Conservation (phyloP, 2,329 filamentous ascomycete genomes). For the Xylogone sp. region DNA sequence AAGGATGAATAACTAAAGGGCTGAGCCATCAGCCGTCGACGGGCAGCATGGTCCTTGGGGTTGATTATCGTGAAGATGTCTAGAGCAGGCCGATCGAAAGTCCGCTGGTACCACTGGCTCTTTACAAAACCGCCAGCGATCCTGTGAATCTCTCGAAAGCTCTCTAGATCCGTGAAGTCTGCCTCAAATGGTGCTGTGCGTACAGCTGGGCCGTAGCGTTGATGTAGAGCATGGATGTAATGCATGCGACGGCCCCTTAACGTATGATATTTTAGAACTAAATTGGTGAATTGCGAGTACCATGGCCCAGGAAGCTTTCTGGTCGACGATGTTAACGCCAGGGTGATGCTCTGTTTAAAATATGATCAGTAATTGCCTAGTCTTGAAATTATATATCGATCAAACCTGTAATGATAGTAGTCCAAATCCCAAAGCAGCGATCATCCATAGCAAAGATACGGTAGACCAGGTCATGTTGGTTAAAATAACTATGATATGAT, state of each 20-base stretch:
- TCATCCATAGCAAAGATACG: no score
- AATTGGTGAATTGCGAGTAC: constrained; percentile 3
- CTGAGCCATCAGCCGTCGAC: background rate
- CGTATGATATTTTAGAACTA: background rate
- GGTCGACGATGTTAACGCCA: no score
- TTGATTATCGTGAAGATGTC: background rate
- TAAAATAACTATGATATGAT: no score
- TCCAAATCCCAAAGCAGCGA: no score
- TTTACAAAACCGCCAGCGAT: constrained; percentile 61
- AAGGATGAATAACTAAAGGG: no score
- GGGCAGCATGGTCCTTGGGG: background rate
- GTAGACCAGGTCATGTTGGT: no score
- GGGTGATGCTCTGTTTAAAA: no score
- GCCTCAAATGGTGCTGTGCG: constrained; percentile 56
- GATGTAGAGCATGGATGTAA: constrained; percentile 48
- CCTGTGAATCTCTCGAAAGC: constrained; percentile 61
- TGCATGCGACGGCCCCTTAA: background rate
- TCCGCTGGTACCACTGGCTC: constrained; percentile 54
- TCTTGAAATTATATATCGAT: no score
- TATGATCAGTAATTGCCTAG: no score
- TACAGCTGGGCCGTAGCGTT: constrained; percentile 52
- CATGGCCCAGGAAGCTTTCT: background rate
- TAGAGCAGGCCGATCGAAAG: background rate
- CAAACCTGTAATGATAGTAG: no score
- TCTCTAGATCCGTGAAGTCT: constrained; percentile 52